Conservation (phyloP, 2,329 filamentous ascomycete genomes). For the Verticillium tricorpus region DNA sequence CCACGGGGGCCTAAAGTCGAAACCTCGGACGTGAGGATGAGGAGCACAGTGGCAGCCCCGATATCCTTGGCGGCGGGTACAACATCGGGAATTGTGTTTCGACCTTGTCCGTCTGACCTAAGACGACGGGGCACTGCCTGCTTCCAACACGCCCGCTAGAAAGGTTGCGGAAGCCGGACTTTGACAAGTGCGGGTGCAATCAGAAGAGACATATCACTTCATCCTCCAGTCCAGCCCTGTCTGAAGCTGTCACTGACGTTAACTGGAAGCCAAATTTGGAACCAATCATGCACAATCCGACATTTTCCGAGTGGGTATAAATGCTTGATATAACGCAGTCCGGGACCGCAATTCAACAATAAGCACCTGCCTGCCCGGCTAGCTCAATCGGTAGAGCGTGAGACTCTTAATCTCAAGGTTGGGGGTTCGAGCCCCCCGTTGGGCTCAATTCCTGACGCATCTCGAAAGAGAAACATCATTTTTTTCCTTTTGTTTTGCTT, state of each 20-base stretch:
- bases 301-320: no score
- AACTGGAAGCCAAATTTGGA: no score
- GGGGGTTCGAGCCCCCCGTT: conserved; percentile 39
- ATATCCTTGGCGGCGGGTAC: neutral
- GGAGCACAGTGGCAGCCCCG: neutral
- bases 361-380: conserved; percentile 37
- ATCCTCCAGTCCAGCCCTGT: no score
- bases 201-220: neutral
- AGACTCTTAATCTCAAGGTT: conserved; percentile 62
- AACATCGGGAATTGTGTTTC: neutral
- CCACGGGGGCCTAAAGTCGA: neutral
- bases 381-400: conserved; percentile 70
- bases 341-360: neutral
- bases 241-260: no score
- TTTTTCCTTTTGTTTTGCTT: neutral
- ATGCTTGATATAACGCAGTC: no score
- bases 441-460: conserved; percentile 2
- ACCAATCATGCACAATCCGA: no score
- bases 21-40: neutral
- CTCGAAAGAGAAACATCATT: neutral
- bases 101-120: neutral
- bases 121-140: neutral
- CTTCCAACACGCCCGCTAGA: neutral
- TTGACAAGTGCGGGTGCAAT: neutral
- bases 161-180: neutral